Conservation (phyloP, 164 flowering plant species). For the Protea cynaroides region DNA sequence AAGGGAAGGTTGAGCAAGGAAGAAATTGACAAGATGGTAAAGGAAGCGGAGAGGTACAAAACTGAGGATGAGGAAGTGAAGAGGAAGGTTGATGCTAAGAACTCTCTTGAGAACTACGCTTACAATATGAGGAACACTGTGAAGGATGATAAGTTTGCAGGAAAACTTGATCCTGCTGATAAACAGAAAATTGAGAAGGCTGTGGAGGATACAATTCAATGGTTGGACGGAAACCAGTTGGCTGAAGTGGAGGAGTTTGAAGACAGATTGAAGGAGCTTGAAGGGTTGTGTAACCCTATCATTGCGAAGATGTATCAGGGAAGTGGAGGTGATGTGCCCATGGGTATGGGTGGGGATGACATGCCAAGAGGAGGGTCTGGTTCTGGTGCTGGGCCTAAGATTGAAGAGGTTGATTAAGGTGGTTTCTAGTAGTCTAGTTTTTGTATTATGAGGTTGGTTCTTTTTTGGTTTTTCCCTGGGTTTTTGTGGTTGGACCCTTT, state of each 20-base stretch:
- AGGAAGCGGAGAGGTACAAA: conserved; percentile 21
- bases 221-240: conserved; percentile 17
- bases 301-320: background rate
- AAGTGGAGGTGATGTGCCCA: conserved; percentile 1
- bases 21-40: conserved; percentile 26
- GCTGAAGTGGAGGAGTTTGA: conserved; percentile 27
- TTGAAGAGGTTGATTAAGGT: conserved; percentile 14
- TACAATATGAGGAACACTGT: conserved; percentile 20
- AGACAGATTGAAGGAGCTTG: conserved; percentile 34
- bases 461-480: too few relatives aligned
- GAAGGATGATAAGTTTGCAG: conserved; percentile 15
- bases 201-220: conserved; percentile 14
- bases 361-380: background rate
- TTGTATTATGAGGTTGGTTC: too few relatives aligned
- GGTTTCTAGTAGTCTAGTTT: too few relatives aligned
- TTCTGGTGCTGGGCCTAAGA: conserved; percentile 14
- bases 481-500: too few relatives aligned
- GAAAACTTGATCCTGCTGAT: conserved; percentile 11
- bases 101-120: conserved; percentile 12
- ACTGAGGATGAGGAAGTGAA: conserved; percentile 24
- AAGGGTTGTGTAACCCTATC: background rate
- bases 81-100: conserved; percentile 23
- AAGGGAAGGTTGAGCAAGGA: conserved; percentile 26
- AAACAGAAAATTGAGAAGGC: conserved; percentile 20
- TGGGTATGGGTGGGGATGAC: conserved; percentile 1